Evolutionary conservation across 352 stramenopile species (phyloP), one percentile per base, ranked within the genome.

Genomic region (Globisporangium rhizosaccharum): DNA sequence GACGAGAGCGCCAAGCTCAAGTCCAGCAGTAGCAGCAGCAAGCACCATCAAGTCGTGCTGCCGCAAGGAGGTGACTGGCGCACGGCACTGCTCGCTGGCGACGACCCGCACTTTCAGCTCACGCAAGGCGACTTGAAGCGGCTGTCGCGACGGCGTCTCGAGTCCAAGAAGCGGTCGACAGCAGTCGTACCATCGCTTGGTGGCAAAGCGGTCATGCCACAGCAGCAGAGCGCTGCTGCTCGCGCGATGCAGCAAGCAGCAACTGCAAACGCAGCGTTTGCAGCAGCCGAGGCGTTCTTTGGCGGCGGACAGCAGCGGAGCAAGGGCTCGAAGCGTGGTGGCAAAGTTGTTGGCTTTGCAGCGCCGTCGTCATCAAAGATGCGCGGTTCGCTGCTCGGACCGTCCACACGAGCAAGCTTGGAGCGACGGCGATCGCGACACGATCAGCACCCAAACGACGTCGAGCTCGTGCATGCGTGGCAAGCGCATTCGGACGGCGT

Each of bases 281-380:
- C 74, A 52, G 74, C 71, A 2, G 76, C 74, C 0, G 66, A 84
- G n/a, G 79, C 73, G 23, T 75, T 87, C 20, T 17, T 82, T 2
- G 51, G 54, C 11, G 52, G 45, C 9, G 46, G 41, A 18, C 57
- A 53, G 36, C 54, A 61, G 36, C 26, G 37, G 12, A 7, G 28
- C 57, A 51, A 41, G 61, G 68, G 10, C 44, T 68, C 20, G 47
- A 72, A 48, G 44, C 44, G 44, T 23, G 44, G 48, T 37, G 15
- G 63, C 57, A 56, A 65, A 66, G 18, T 59, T 42, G 14, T 44
- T 10, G 56, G 62, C 0, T 42, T 51, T 41, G 20, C 23, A 15
- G 33, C 51, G 14, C 20, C 44, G 6, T 23, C 47, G 11, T 33
- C 46, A 3, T 39, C 56, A 1, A 64, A 45, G 18, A 54, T 57